Conservation (phyloP, 2,329 filamentous ascomycete species). For the Epichloe glyceriae region DNA sequence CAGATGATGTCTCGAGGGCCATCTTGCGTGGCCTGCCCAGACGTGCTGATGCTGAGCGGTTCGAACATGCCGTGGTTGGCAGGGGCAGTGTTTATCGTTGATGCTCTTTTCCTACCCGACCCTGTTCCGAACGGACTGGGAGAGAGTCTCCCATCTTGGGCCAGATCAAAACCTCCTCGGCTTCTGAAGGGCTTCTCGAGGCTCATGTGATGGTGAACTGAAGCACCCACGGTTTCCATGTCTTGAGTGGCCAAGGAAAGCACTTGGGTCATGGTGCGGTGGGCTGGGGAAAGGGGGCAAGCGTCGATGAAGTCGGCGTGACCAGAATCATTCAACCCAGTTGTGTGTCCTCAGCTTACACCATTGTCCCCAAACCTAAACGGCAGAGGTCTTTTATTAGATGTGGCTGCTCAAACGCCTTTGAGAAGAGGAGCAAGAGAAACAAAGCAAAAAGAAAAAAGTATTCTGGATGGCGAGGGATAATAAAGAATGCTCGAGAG, state of each 20-base stretch:
- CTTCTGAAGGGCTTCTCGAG: slow-evolving; percentile 10
- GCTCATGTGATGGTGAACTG: slow-evolving; percentile 11
- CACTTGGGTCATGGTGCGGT: slow-evolving; percentile 13
- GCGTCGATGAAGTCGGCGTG: slow-evolving; percentile 2
- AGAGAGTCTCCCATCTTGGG: slow-evolving; percentile 5
- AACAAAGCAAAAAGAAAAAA: background rate
- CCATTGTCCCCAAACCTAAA: background rate
- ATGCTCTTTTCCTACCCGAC: slow-evolving; percentile 28
- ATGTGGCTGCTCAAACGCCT: background rate
- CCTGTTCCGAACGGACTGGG: slow-evolving; percentile 5
- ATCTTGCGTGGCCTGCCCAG: slow-evolving; percentile 17
- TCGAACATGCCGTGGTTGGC: slow-evolving; percentile 24
- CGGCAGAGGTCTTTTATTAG: background rate
- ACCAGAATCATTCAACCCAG: slow-evolving; percentile 4
- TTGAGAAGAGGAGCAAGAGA: background rate
- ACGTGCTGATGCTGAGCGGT: slow-evolving; percentile 16
- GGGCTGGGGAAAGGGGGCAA: background rate
- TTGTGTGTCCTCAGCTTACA: slow-evolving; percentile 2
- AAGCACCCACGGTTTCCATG: slow-evolving; percentile 11
- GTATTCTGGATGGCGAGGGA: slow-evolving; percentile 3
- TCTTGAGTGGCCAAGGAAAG: slow-evolving; percentile 12
- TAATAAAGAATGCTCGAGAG: slow-evolving; percentile 6
- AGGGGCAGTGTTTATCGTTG: slow-evolving; percentile 32
- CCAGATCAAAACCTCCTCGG: slow-evolving; percentile 4
- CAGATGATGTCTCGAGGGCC: slow-evolving; percentile 34